These are phyloP conservation scores for Leccinum disarticulatum DNA, from an alignment of 768 basidiomycete genomes.

Conservation along the genomic window DNA sequence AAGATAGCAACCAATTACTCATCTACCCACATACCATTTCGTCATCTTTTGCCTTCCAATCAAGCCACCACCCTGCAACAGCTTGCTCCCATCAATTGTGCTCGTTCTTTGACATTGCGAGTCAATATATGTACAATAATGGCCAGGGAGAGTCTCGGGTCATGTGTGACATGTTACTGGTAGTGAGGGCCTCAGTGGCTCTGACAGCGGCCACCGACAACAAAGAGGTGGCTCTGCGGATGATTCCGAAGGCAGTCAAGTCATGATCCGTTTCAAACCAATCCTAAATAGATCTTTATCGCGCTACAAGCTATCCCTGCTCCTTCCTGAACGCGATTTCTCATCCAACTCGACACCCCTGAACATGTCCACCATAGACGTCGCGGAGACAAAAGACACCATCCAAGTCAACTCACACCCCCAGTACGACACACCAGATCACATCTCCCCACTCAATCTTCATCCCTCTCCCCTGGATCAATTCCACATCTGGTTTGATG, in stretches of 20 bases:
- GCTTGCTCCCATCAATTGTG: neutral
- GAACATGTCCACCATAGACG: conserved; percentile 25
- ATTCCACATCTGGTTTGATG: conserved; percentile 85
- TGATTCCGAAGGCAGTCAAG: neutral
- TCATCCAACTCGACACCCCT: neutral
- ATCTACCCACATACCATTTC: conserved; percentile 3
- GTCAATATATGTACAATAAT: neutral
- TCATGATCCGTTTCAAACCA: conserved; percentile 9
- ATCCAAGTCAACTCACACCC: conserved; percentile 69
- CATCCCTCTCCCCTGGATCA: conserved; percentile 73
- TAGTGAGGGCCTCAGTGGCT: neutral
- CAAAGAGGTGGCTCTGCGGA: neutral
- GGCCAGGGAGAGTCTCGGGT: no score
- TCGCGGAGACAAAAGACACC: conserved; percentile 50
- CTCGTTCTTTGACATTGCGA: neutral
- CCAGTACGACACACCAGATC: conserved; percentile 73
- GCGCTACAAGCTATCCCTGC: neutral
- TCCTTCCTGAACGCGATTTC: neutral
- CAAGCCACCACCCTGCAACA: neutral
- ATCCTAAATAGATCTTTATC: conserved; percentile 16
- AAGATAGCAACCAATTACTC: conserved; percentile 28
- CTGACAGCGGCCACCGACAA: neutral
- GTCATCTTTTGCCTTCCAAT: neutral
- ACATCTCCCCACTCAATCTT: conserved; percentile 62
- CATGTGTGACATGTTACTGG: neutral